Base-by-base conservation (phyloP, 768 basidiomycete genomes). In the Ephemerocybe angulata region DNA sequence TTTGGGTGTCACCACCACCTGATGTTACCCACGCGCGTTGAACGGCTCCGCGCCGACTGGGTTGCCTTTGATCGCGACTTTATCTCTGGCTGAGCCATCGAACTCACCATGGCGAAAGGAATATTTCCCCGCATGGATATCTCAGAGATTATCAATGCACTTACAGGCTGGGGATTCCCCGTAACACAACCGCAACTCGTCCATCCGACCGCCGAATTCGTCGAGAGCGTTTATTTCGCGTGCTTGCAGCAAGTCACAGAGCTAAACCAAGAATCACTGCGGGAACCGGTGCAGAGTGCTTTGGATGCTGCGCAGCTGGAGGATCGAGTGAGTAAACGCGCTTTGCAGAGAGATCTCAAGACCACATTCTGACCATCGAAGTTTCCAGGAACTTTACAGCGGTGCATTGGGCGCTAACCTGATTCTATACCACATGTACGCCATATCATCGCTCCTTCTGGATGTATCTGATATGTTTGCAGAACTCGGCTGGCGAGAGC, bases 181-280 rank as follows among this genome's bases (percentile, higher is more conserved):
- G 77, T 90, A 30, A 84, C 78, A 59, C 76, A 78, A 43, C 84
- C 88, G 50, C 87, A 90, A 58, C 83, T 93, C 40, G 64, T 77
- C 40, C 76, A 78, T 17, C 90, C 90, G 1, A 81, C 81, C 1
- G 62, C 83, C 0, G 87, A 90, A 40, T 88, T 90, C 59, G 87
- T 91, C 28, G 77, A 84, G 33, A 75, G 72, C 50, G 79, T 91
- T 19, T 92, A 87, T 69, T 76, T 74, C 55, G 82, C 85, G 7
- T 88, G 88, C 64, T 77, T 93, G 38, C 78, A 86, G 38, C 85
- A 88, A 62, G 82, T 90, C 54, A 86, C 86, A 4, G 78, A 80
- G 50, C 74, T 93, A 52, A 76, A 76, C 28, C 76, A 79, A 30
- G 83, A 85, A 8, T 68, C 71, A 27, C 76, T 93, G 4, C 77